Base-by-base conservation (phyloP, 179 eudicot genomes). In the Sideroxylon spinosum region DNA sequence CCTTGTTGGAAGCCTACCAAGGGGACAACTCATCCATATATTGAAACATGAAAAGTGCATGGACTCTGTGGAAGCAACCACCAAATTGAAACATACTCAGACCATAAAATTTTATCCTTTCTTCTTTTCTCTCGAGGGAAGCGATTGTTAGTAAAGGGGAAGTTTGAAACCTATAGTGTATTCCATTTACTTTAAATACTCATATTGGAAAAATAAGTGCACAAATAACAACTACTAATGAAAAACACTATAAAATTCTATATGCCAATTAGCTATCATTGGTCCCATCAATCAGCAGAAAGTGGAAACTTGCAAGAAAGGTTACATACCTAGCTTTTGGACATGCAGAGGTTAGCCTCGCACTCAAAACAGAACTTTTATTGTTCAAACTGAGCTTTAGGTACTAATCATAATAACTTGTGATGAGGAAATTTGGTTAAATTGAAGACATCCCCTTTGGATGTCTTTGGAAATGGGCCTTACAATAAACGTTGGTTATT, bases 41-140 rank as follows among this genome's bases (percentile, higher is more conserved):
- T 71, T 71, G 44, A 60, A 71, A 52, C 46, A 26, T 9, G 19
- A 71, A 52, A 52, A 52, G 8, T 71, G 28, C 59, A 71, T 53
- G 23, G 46, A 16, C 19, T 28, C 57, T 17, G 6, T 19, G 9
- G n/a, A 71, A 50, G 46, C 37, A 50, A 32, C 28, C 74, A 50
- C 37, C 20, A 25, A 29, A 9, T 16, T 29, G 48, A 67, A 19
- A 11, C 52, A 32, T 32, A 32, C 3, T 32, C 37, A 3, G n/a
- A 32, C 37, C 37, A 32, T 32, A 32, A 66, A 66, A 44, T 20
- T 29, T 14, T 10, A 66, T 66, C 32, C 9, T 66, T n/a, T 66
- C 17, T 66, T 5, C 7, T 17, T 48, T 67, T 14, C 23, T 55
- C 37, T 55, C 4, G 59, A 16, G 59, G 59, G 17, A 55, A 60